These are phyloP conservation scores for Starmerella sirachaensis DNA, from an alignment of 805 yeast species.

Conservation along the genomic window DNA sequence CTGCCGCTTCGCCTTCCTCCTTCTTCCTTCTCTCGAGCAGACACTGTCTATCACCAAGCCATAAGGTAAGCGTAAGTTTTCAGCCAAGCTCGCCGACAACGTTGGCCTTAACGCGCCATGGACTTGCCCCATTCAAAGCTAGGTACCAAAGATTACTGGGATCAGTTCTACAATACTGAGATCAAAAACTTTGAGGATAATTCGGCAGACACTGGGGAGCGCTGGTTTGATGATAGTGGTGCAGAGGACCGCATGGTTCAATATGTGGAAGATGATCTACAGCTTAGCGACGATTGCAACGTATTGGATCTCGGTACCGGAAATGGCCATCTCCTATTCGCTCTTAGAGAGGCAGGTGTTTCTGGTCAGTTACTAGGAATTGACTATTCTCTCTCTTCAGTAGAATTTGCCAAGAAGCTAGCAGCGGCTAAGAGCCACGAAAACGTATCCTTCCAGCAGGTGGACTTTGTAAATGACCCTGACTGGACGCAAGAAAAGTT, in stretches of 20 bases:
- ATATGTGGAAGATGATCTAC: conserved; percentile 44
- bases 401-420: conserved; percentile 57
- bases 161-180: conserved; percentile 68
- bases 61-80: no score
- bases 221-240: conserved; percentile 93
- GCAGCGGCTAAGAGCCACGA: conserved; percentile 28
- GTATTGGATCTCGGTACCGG: conserved; percentile 90
- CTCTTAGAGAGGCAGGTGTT: conserved; percentile 52
- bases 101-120: conserved; percentile 1
- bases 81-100: not conserved
- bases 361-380: conserved; percentile 55
- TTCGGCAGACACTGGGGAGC: conserved; percentile 80
- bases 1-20: no score
- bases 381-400: conserved; percentile 77
- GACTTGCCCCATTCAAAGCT: conserved; percentile 34
- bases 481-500: conserved; percentile 35
- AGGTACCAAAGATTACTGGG: conserved; percentile 89
- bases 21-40: no score
- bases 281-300: conserved; percentile 21
- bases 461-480: conserved; percentile 48
- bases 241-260: conserved; percentile 80
- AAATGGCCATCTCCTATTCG: conserved; percentile 78
- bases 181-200: conserved; percentile 57
- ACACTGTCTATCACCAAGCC: no score
- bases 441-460: conserved; percentile 43